phyloP scores from a whole-genome alignment of 129 eudicot species.

The Pittosporum tobira region DNA sequence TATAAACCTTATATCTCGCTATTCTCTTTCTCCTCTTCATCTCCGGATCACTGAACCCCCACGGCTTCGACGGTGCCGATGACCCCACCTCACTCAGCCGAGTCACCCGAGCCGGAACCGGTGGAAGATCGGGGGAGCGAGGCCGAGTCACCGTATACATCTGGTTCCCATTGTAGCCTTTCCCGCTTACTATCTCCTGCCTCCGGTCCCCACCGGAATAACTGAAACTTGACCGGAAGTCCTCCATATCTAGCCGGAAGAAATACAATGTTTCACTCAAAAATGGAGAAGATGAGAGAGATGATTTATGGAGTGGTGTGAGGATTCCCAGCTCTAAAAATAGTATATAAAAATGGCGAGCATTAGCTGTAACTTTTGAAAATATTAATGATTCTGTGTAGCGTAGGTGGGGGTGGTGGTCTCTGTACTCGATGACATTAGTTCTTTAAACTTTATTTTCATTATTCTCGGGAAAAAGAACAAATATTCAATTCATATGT shows the following conservation, averaged over 20 bases:
- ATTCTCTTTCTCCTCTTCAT: conserved; percentile 62
- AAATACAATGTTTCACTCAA: not conserved
- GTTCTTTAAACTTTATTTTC: not conserved
- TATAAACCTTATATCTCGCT: conserved; percentile 60
- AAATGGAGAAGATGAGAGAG: not conserved
- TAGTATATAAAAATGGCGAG: too few species aligned
- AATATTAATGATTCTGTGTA: too few species aligned
- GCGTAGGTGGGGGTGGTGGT: conserved; percentile 11
- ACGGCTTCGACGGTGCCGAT: conserved; percentile 21
- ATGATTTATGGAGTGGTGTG: too few species aligned
- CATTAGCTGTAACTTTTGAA: too few species aligned
- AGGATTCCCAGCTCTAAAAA: too few species aligned
- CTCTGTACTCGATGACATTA: conserved; percentile 14
- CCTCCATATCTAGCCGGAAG: conserved; percentile 21
- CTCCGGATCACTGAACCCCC: conserved; percentile 56
- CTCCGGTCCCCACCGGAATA: conserved; percentile 33
- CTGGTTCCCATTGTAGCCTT: conserved; percentile 26
- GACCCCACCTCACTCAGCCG: conserved; percentile 21
- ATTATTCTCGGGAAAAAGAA: conserved; percentile 3
- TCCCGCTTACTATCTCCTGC: conserved; percentile 53
- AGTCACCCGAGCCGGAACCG: conserved; percentile 12
- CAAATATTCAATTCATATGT: conserved; percentile 6
- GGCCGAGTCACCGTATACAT: conserved; percentile 12
- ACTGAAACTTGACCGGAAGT: conserved; percentile 38
- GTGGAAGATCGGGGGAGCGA: conserved; percentile 13